phyloP scores from a whole-genome alignment of 148 eudicot genomes.

The Selenicereus undatus region DNA sequence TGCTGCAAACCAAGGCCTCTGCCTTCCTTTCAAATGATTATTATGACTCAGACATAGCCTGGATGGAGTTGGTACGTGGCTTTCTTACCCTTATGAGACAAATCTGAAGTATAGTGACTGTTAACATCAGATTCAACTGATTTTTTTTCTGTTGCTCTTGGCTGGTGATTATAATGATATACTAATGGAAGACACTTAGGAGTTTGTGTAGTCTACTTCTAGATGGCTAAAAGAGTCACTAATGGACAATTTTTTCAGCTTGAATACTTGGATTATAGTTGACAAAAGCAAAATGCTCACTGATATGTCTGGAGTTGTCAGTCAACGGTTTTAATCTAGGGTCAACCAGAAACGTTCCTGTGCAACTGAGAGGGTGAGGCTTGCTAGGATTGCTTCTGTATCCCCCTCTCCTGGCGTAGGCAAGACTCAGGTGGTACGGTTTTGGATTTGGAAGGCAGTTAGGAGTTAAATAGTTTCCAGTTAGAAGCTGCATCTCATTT shows the following conservation, averaged over 20 bases:
- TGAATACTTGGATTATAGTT: not conserved
- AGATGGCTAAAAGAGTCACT: not conserved
- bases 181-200: not conserved
- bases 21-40: conserved; percentile 95
- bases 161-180: not conserved
- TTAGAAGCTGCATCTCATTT: not conserved
- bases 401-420: not conserved
- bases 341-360: not conserved
- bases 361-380: not conserved
- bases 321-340: not conserved
- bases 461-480: not conserved
- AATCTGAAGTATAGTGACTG: not conserved
- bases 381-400: not conserved
- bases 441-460: not conserved
- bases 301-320: not conserved
- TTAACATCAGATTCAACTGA: not conserved
- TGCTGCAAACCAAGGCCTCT: conserved; percentile 79
- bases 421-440: not conserved
- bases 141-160: not conserved
- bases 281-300: not conserved
- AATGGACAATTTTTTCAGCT: not conserved
- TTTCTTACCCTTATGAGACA: not conserved
- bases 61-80: conserved; percentile 93
- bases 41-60: conserved; percentile 94
- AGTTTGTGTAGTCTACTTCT: not conserved